Evolutionary conservation across 805 yeast species (phyloP).

Genomic region (Tetrapisispora fleetii): DNA sequence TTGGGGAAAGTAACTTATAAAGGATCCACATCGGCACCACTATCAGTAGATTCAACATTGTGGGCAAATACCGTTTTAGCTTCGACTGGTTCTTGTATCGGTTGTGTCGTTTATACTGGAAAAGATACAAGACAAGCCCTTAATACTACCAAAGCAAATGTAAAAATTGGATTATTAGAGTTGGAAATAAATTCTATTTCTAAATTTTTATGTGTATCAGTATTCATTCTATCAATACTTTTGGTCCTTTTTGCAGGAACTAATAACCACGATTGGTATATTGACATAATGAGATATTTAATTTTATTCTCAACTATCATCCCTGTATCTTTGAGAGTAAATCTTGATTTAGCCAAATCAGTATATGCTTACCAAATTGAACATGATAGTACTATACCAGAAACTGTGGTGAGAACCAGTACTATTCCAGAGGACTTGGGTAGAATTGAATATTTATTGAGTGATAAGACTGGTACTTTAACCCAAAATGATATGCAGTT

Average conservation of each 20-base stretch:
- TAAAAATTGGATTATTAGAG: slow-evolving; percentile 83
- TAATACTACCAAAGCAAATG: slow-evolving; percentile 83
- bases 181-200: slow-evolving; percentile 82
- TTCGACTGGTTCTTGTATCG: slow-evolving; percentile 75
- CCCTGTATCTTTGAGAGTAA: slow-evolving; percentile 91
- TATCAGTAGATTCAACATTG: slow-evolving; percentile 81
- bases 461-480: slow-evolving; percentile 94
- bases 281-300: slow-evolving; percentile 81
- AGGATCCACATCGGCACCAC: slow-evolving; percentile 45
- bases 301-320: slow-evolving; percentile 90
- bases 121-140: slow-evolving; percentile 86
- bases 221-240: slow-evolving; percentile 62
- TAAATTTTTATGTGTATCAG: slow-evolving; percentile 80
- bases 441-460: slow-evolving; percentile 80
- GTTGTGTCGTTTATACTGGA: slow-evolving; percentile 85
- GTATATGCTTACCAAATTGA: slow-evolving; percentile 94
- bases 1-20: slow-evolving; percentile 61
- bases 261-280: slow-evolving; percentile 62
- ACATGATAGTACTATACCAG: slow-evolving; percentile 70
- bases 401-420: slow-evolving; percentile 89
- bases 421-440: slow-evolving; percentile 98
- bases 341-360: slow-evolving; percentile 88
- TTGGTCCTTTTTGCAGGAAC: slow-evolving; percentile 79
- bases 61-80: slow-evolving; percentile 99
- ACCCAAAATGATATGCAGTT: slow-evolving; percentile 98